Evolutionary conservation across 2,329 filamentous ascomycete species (phyloP).

Genomic region (Aspergillus versicolor): DNA sequence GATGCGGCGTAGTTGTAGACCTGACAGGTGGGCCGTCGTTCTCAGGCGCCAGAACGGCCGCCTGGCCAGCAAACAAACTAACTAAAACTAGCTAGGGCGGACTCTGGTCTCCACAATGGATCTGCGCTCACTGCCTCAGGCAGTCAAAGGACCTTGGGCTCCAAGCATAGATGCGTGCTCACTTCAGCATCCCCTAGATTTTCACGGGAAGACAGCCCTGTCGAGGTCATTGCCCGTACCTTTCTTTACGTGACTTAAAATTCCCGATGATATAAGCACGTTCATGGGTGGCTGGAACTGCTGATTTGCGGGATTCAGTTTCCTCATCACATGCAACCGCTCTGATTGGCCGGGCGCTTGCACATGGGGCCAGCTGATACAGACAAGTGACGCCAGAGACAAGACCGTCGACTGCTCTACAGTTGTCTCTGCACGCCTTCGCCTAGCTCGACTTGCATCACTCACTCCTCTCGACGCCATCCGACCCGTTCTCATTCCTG

Average conservation of each 20-base stretch:
- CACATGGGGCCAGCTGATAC: constrained; percentile 23
- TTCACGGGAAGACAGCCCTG: neutral
- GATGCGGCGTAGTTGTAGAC: too few relatives aligned
- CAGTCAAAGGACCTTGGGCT: neutral
- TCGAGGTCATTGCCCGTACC: neutral
- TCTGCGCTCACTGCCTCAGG: neutral
- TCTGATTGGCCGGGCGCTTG: constrained; percentile 18
- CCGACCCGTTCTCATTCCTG: constrained; percentile 9
- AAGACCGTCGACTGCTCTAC: neutral
- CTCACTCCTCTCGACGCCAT: constrained; percentile 13
- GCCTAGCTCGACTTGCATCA: constrained; percentile 14
- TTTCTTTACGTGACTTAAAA: neutral
- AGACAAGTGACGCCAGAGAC: constrained; percentile 25
- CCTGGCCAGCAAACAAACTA: constrained; percentile 2
- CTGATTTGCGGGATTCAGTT: too few relatives aligned
- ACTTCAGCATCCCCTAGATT: neutral
- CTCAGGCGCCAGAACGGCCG: neutral
- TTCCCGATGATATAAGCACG: constrained; percentile 16
- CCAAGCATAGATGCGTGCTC: too few relatives aligned
- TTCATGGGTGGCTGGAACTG: too few relatives aligned
- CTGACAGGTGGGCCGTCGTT: neutral
- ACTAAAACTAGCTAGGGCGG: constrained; percentile 1
- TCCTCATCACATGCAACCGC: constrained; percentile 18
- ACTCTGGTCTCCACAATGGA: neutral
- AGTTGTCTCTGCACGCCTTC: constrained; percentile 10